Percentiles rank a stretch among this genome's conserved stretches.
Evolutionary conservation across 2,329 filamentous ascomycete species (phyloP).

Genomic region (Lomentospora prolificans): DNA sequence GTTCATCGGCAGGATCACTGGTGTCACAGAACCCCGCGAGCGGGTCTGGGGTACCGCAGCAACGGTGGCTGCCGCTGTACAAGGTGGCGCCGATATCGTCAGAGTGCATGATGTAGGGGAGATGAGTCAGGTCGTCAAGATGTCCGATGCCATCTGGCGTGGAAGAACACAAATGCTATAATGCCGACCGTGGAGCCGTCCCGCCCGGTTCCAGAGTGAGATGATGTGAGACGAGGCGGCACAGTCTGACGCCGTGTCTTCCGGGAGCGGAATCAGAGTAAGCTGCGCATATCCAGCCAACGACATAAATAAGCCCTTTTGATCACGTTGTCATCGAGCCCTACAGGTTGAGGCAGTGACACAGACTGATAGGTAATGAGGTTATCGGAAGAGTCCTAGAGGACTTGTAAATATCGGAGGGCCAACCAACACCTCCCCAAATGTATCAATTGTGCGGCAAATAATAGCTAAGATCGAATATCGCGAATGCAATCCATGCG

Average conservation of each 20-base stretch:
- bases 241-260: too few relatives aligned
- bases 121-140: slow-evolving; percentile 75
- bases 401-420: neutral
- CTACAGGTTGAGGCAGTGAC: too few relatives aligned
- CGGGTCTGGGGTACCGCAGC: slow-evolving; percentile 80
- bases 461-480: neutral
- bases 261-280: too few relatives aligned
- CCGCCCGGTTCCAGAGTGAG: neutral
- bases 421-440: neutral
- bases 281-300: too few relatives aligned
- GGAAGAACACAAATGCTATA: neutral
- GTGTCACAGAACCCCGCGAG: slow-evolving; percentile 58
- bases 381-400: neutral
- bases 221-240: too few relatives aligned
- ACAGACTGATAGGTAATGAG: neutral
- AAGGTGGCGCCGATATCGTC: slow-evolving; percentile 83
- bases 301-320: too few relatives aligned
- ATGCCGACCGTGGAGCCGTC: too few relatives aligned
- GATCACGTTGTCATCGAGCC: too few relatives aligned
- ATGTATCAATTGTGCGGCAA: neutral
- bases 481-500: neutral
- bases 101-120: slow-evolving; percentile 83
- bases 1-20: slow-evolving; percentile 78
- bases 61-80: slow-evolving; percentile 74
- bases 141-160: slow-evolving; percentile 84